phyloP scores from a whole-genome alignment of 1,284 basidiomycete genomes.

The Irpex sp. region DNA sequence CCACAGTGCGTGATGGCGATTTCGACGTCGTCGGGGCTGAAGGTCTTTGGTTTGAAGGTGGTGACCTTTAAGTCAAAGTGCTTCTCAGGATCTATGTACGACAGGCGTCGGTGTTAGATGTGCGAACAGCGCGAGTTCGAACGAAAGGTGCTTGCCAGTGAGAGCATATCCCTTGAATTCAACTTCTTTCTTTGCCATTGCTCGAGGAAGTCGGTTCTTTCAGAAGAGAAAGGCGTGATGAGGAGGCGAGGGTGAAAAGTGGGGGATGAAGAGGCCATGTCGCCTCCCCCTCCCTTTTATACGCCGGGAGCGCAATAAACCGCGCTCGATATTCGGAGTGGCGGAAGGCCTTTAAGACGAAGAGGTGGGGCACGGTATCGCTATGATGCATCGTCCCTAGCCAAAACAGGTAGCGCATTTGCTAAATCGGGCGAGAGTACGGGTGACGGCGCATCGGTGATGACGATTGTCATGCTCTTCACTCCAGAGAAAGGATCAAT shows the following conservation, averaged over 20 bases:
- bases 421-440: not conserved
- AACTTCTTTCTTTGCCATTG: slow-evolving; percentile 11
- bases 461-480: no score
- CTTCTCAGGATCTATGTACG: slow-evolving; percentile 21
- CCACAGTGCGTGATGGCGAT: slow-evolving; percentile 36
- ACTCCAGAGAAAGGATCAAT: no score
- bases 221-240: not conserved
- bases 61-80: slow-evolving; percentile 43
- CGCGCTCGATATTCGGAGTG: no score
- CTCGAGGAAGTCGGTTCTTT: not conserved
- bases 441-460: no score
- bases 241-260: not conserved
- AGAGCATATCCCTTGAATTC: slow-evolving; percentile 24
- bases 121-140: not conserved
- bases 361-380: not conserved
- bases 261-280: not conserved
- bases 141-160: slow-evolving; percentile 8
- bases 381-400: not conserved
- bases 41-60: slow-evolving; percentile 30
- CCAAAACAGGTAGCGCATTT: not conserved
- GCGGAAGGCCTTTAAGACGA: not conserved
- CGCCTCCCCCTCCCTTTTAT: not conserved
- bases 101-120: not conserved
- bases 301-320: not conserved
- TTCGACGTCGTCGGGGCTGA: slow-evolving; percentile 32